These are phyloP conservation scores for Candida silvatica DNA, from an alignment of 805 yeast species.

Conservation along the genomic window DNA sequence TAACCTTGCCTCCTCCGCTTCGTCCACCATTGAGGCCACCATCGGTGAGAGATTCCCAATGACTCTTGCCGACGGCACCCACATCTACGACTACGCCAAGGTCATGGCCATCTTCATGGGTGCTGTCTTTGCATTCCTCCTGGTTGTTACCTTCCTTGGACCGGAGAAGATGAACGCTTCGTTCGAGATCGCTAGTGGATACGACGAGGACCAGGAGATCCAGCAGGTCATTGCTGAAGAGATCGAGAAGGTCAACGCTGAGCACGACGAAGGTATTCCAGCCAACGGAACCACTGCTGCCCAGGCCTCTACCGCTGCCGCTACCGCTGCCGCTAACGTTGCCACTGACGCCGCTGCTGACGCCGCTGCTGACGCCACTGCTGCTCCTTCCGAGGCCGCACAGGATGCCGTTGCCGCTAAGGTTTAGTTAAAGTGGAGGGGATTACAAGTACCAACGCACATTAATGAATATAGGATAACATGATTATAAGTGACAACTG, in stretches of 20 bases:
- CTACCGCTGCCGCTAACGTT: too few relatives aligned
- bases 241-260: constrained; percentile 2
- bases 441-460: too few relatives aligned
- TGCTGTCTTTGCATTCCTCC: constrained; percentile 46
- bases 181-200: constrained; percentile 10
- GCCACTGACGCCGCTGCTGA: too few relatives aligned
- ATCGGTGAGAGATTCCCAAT: constrained; percentile 50
- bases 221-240: constrained; percentile 2
- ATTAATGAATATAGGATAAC: too few relatives aligned
- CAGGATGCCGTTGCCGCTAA: too few relatives aligned
- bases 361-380: too few relatives aligned
- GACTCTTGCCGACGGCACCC: constrained; percentile 20
- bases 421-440: too few relatives aligned
- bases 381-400: too few relatives aligned
- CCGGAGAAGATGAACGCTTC: constrained; percentile 42
- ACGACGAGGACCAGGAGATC: constrained; percentile 12
- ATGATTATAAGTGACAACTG: too few relatives aligned
- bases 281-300: neutral
- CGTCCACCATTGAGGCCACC: constrained; percentile 60
- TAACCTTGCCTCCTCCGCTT: constrained; percentile 57
- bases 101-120: constrained; percentile 65
- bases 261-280: neutral
- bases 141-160: constrained; percentile 44
- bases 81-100: constrained; percentile 40
- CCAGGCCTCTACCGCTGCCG: too few relatives aligned